A percentile compares a stretch with the other conserved stretches of the same genome.
Conservation (phyloP, 352 stramenopile genomes). For the Globisporangium middletonii region DNA sequence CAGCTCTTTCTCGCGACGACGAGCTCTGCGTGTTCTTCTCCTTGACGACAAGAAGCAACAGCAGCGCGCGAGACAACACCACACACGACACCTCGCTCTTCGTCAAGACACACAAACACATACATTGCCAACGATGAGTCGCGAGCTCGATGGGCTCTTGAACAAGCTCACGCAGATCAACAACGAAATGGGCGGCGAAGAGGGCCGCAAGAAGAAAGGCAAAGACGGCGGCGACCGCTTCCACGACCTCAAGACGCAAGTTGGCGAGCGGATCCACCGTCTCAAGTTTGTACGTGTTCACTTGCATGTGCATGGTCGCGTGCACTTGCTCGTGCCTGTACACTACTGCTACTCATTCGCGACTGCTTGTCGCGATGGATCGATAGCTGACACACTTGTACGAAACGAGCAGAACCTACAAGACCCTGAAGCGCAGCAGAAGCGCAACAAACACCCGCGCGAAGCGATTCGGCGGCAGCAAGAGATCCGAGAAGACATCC, state of each 20-base stretch:
- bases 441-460: conserved; percentile 65
- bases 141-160: conserved; percentile 72
- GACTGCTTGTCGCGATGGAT: neutral
- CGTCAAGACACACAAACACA: neutral
- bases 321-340: neutral
- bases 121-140: conserved; percentile 33
- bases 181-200: conserved; percentile 70
- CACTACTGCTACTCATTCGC: neutral
- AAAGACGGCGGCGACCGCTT: conserved; percentile 66
- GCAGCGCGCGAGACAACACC: neutral
- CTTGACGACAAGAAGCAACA: neutral
- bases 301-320: neutral
- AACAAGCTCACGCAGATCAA: conserved; percentile 74
- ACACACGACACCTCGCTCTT: neutral
- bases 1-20: neutral
- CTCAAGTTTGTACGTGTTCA: conserved; percentile 56
- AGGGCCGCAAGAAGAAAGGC: conserved; percentile 61
- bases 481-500: conserved; percentile 78
- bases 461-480: conserved; percentile 77
- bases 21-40: neutral
- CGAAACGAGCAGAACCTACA: conserved; percentile 40
- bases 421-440: conserved; percentile 58
- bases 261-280: conserved; percentile 67
- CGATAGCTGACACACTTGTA: neutral
- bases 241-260: conserved; percentile 75